Evolutionary conservation across 306 rosid genomes (phyloP).

Genomic region (Urtica urens): DNA sequence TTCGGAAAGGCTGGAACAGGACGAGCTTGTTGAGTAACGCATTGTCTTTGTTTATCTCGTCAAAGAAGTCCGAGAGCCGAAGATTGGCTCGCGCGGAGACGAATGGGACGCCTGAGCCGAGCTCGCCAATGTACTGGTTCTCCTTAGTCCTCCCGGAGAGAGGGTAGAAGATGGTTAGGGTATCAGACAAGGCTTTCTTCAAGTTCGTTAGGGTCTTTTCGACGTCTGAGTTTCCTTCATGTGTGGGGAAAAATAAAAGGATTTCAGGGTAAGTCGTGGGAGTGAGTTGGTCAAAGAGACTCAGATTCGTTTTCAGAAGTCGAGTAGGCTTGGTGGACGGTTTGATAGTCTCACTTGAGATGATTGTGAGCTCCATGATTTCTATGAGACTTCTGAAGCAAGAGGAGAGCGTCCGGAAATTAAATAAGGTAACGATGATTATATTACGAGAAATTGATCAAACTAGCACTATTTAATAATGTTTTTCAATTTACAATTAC

Average conservation of each 20-base stretch:
- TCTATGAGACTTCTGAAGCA: not conserved
- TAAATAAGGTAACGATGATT: not conserved
- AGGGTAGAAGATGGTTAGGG: conserved; percentile 40
- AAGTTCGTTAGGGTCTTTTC: conserved; percentile 13
- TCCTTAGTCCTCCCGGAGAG: conserved; percentile 31
- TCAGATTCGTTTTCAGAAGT: conserved; percentile 13
- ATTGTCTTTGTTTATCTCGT: conserved; percentile 6
- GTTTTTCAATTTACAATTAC: no score
- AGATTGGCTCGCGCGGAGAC: conserved; percentile 30
- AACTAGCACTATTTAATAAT: no score
- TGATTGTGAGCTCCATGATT: conserved; percentile 29
- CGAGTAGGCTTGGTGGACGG: conserved; percentile 15
- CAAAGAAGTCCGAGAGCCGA: conserved; percentile 25
- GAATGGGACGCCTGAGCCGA: conserved; percentile 32
- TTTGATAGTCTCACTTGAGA: conserved; percentile 33
- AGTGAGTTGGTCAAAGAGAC: conserved; percentile 21
- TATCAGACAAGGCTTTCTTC: conserved; percentile 34
- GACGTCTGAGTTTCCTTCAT: conserved; percentile 1
- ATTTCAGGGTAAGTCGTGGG: conserved; percentile 15
- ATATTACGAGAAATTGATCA: no score
- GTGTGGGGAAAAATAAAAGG: conserved; percentile 10
- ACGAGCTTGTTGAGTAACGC: conserved; percentile 23
- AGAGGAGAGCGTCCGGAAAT: not conserved
- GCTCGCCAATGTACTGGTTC: conserved; percentile 24
- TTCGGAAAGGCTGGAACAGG: conserved; percentile 24